Conservation (phyloP, 495 filamentous ascomycete genomes). For the Xylaria grammica region DNA sequence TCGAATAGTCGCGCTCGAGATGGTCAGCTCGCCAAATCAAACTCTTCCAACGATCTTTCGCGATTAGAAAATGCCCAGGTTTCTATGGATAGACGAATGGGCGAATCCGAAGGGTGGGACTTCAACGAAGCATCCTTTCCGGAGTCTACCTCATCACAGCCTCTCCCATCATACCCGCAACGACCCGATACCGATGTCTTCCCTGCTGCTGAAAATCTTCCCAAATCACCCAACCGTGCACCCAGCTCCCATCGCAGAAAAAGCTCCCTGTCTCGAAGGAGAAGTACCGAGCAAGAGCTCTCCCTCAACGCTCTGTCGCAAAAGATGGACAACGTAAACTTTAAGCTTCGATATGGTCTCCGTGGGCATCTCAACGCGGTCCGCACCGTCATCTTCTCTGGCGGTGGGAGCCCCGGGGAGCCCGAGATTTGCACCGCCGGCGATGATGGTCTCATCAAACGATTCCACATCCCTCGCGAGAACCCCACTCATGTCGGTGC, state of each 20-base stretch:
- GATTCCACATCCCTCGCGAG: conserved; percentile 91
- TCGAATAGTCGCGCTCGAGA: conserved; percentile 52
- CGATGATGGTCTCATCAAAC: conserved; percentile 93
- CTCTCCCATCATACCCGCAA: conserved; percentile 50
- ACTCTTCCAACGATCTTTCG: conserved; percentile 52
- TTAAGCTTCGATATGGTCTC: conserved; percentile 92
- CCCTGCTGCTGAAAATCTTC: conserved; percentile 77
- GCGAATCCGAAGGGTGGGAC: conserved; percentile 83
- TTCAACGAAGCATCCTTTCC: conserved; percentile 76
- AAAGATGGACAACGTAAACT: conserved; percentile 68
- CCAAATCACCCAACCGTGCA: conserved; percentile 79
- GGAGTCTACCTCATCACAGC: conserved; percentile 47
- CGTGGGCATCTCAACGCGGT: conserved; percentile 93
- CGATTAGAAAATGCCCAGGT: conserved; percentile 42
- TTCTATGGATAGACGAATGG: conserved; percentile 41
- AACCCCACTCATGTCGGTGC: conserved; percentile 57
- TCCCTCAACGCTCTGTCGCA: conserved; percentile 50
- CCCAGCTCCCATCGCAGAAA: conserved; percentile 78
- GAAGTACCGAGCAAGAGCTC: conserved; percentile 61
- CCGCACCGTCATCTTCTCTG: conserved; percentile 91
- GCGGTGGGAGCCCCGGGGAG: conserved; percentile 90
- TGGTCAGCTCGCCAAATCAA: conserved; percentile 60
- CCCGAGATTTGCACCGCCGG: conserved; percentile 96
- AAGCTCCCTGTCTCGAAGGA: conserved; percentile 66
- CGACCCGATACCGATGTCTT: conserved; percentile 85